Evolutionary conservation across 805 yeast genomes (phyloP), one percentile per base, ranked within the genome.

Genomic region (Kodamaea kakaduensis): DNA sequence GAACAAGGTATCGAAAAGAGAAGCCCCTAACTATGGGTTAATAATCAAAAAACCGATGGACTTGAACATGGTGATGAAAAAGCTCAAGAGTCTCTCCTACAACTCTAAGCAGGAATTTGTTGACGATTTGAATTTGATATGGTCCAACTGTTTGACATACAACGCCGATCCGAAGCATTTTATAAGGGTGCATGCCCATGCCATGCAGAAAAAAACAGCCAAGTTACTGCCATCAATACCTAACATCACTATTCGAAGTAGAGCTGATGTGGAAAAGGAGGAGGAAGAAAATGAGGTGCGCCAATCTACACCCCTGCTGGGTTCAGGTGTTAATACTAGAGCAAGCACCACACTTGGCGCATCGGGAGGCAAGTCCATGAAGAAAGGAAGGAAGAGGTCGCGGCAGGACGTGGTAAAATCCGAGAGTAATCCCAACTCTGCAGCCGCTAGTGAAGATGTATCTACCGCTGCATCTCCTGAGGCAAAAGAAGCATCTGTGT

Each of bases 21-120:
- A 93, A 51, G 99, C 99, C 0, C 99, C 98, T 6, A 93, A 93
- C 54, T 93, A 93, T 59, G 87, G 87, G 45, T 81, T 82, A 38
- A 72, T 93, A 26, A 90, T 93, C 50, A 89, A 87, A 49, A 77
- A 76, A 39, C 97, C 99, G 15, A 93, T 93, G 99, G 99, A 93
- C 54, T 67, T 93, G 46, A 89, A 88, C 52, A 90, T 97, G 0
- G 96, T 94, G 9, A 71, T 87, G 78, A 89, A 88, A 52, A 93
- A 90, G 56, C 64, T 94, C 50, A 88, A 88, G 52, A 67, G 73
- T 4, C 78, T 85, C 42, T 90, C 85, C 48, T 93, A 93, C 59
- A 75, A 72, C 42, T 84, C 87, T 26, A 93, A 93, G 51, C 73
- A 78, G 42, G 94, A 84, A 46, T 93, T 93, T 67, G 95, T 88